Conservation (phyloP, 2,329 filamentous ascomycete species). For the Whalleya microplaca region DNA sequence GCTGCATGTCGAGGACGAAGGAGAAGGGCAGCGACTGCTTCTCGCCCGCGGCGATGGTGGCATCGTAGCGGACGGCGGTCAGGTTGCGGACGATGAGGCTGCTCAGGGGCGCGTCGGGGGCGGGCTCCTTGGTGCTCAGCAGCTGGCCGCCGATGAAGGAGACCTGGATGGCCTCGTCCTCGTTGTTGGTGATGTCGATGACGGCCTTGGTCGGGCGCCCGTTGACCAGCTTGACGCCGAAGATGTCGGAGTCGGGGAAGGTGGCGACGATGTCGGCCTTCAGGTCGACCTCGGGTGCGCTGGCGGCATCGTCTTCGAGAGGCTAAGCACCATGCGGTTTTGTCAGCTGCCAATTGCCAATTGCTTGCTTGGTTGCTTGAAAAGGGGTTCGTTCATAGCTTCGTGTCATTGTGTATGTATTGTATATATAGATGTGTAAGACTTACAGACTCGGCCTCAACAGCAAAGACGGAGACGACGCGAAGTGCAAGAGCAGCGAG, state of each 20-base stretch:
- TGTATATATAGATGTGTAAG: too few relatives aligned
- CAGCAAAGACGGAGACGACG: conserved; percentile 38
- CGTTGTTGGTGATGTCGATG: conserved; percentile 82
- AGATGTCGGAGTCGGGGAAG: conserved; percentile 76
- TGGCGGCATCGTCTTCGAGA: conserved; percentile 31
- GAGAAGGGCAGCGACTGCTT: conserved; percentile 78
- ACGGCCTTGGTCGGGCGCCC: conserved; percentile 82
- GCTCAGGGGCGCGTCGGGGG: conserved; percentile 49
- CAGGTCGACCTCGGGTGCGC: conserved; percentile 47
- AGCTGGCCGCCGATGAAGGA: conserved; percentile 78
- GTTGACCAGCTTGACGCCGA: conserved; percentile 95
- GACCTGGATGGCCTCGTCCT: conserved; percentile 74
- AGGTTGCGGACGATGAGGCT: conserved; percentile 79
- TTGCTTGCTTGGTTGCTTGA: neutral
- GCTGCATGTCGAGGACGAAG: conserved; percentile 90
- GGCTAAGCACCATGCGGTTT: conserved; percentile 20
- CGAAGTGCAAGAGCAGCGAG: conserved; percentile 40
- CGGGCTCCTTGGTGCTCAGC: conserved; percentile 57
- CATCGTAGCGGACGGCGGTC: conserved; percentile 73
- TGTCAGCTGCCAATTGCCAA: conserved; percentile 4
- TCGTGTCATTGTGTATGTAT: neutral
- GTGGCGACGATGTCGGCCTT: conserved; percentile 67
- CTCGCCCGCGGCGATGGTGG: conserved; percentile 75
- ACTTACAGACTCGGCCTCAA: conserved; percentile 37
- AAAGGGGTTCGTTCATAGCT: neutral